Evolutionary conservation across 306 rosid species (phyloP).

Genomic region (Calophaca sinica): DNA sequence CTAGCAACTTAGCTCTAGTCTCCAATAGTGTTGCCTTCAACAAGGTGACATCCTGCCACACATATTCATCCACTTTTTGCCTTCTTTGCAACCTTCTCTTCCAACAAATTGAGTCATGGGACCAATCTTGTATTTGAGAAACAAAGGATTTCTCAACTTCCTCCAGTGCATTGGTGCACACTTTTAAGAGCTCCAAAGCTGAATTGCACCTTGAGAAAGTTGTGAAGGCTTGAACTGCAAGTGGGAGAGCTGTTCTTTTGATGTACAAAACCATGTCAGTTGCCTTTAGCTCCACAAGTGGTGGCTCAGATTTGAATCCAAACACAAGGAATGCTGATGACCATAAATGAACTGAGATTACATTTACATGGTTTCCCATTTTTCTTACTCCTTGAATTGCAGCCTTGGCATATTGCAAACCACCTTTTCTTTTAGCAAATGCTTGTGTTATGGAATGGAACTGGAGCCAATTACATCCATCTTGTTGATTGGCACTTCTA

Average conservation of each 20-base stretch:
- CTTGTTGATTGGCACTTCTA: slow-evolving; percentile 54
- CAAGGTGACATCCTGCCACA: slow-evolving; percentile 92
- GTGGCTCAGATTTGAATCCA: slow-evolving; percentile 90
- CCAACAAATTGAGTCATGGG: slow-evolving; percentile 80
- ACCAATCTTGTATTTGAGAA: slow-evolving; percentile 88
- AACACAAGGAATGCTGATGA: slow-evolving; percentile 89
- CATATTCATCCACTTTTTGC: slow-evolving; percentile 78
- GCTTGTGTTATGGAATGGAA: slow-evolving; percentile 80
- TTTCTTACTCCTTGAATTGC: slow-evolving; percentile 73
- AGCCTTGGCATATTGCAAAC: slow-evolving; percentile 71
- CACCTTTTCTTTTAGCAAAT: slow-evolving; percentile 68
- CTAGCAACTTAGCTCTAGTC: slow-evolving; percentile 81
- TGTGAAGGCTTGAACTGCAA: slow-evolving; percentile 83
- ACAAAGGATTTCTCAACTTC: slow-evolving; percentile 92
- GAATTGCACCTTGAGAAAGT: slow-evolving; percentile 84
- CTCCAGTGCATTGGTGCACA: slow-evolving; percentile 84
- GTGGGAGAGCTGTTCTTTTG: slow-evolving; percentile 77
- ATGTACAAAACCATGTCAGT: slow-evolving; percentile 74
- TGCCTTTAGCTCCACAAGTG: slow-evolving; percentile 68
- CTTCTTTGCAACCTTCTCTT: slow-evolving; percentile 68
- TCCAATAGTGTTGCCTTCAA: slow-evolving; percentile 85
- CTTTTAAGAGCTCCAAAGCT: slow-evolving; percentile 77
- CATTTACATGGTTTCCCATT: slow-evolving; percentile 48
- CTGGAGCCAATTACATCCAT: slow-evolving; percentile 69
- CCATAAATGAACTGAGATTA: slow-evolving; percentile 78